Evolutionary conservation across 352 stramenopile species (phyloP), one percentile per base, ranked within the genome.

Genomic region (Phytophthora pinifolia): DNA sequence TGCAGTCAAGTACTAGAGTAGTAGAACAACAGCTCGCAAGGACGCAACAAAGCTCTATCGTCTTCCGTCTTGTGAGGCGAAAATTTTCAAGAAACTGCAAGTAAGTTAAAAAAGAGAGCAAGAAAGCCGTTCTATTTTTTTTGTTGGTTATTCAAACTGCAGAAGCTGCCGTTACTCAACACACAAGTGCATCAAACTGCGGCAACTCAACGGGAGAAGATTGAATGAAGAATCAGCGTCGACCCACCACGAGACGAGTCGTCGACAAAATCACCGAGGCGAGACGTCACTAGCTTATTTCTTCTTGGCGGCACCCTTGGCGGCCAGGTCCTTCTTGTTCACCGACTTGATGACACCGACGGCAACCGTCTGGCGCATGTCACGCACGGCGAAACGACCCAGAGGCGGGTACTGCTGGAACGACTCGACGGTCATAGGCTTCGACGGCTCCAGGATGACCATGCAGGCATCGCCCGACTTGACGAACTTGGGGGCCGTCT

Each of bases 311-410:
- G 25, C 66, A 35, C 42, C 80, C 66, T 74, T 74, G 29, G 43
- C 44, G 0, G 57, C 29, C 14, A 47, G 63, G 29, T 86, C 81
- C 67, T 92, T 92, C 80, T 96, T 95, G 51, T 73, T 81, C 37
- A 98, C 88, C 34, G 75, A 78, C 72, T 99, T 99, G 73, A 99
- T 98, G 44, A 99, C 88, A 73, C 97, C 96, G 36, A 99, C 96
- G 38, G 96, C 97, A 36, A 99, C 96, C 30, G 96, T 99, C 72
- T 96, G 87, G 63, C 87, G 74, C 93, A 98, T 98, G 72, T 99
- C 97, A 72, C 96, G 92, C 47, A 99, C 93, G 45, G 90, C 92
- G 74, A 99, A 98, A 67, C 97, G 84, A 4, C 73, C 97, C 12
- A 99, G 82, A 37, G 96, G 81, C 18, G 97, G 96, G 82, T 98